phyloP scores from a whole-genome alignment of 768 basidiomycete species.

The Leccinum sublutescens region DNA sequence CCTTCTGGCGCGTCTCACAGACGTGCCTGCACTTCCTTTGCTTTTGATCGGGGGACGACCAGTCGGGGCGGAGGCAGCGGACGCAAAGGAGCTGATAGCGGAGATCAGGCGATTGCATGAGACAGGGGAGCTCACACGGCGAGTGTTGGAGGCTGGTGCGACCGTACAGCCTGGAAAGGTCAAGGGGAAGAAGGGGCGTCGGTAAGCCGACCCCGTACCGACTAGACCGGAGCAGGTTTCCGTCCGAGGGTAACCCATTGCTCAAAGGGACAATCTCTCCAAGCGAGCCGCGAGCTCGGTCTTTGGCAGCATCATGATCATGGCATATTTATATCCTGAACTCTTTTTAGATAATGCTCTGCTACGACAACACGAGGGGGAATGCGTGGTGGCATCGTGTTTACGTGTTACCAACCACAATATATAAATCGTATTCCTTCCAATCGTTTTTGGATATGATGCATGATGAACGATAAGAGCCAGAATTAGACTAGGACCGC shows the following conservation, averaged over 20 bases:
- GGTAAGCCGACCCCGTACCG: not conserved
- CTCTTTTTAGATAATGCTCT: slow-evolving; percentile 5
- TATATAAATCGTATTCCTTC: not conserved
- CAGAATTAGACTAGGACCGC: not conserved
- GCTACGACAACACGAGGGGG: slow-evolving; percentile 1
- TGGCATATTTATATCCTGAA: slow-evolving; percentile 3
- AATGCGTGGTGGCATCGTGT: not conserved
- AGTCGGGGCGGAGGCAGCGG: slow-evolving; percentile 37
- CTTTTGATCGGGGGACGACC: slow-evolving; percentile 66
- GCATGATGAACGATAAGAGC: not conserved
- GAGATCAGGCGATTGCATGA: slow-evolving; percentile 51
- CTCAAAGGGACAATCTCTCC: not conserved
- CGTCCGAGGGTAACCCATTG: slow-evolving; percentile 7
- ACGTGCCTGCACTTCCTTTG: slow-evolving; percentile 54
- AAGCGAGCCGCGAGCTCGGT: not conserved
- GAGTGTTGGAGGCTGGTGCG: slow-evolving; percentile 57
- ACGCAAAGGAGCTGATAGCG: slow-evolving; percentile 33
- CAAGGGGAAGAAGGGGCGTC: slow-evolving; percentile 45
- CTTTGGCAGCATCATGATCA: not conserved
- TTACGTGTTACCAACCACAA: not conserved
- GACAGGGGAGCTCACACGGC: slow-evolving; percentile 49
- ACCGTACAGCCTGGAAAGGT: slow-evolving; percentile 52
- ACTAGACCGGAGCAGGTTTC: slow-evolving; percentile 1
- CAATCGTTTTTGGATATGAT: not conserved
- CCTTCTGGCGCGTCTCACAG: slow-evolving; percentile 61